Conservation (phyloP, 345 rosid species). For the Carallia brachiata region DNA sequence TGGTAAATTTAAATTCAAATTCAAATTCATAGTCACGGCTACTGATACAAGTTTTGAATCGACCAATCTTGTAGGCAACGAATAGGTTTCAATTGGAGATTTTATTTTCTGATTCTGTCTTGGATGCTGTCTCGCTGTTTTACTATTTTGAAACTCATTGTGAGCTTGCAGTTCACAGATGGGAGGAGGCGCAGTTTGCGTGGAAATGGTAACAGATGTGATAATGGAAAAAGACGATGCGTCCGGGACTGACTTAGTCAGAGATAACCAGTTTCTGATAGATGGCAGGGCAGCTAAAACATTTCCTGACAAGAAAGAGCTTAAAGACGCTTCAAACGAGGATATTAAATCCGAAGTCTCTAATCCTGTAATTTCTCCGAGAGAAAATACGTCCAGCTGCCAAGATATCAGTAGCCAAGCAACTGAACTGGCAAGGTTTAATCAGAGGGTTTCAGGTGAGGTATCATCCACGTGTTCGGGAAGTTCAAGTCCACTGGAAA, state of each 20-base stretch:
- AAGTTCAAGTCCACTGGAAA: conserved; percentile 47
- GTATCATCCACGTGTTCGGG: conserved; percentile 43
- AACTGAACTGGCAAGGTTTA: conserved; percentile 21
- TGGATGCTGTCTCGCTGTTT: conserved; percentile 28
- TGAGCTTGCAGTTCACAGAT: conserved; percentile 23
- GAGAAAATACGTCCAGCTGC: conserved; percentile 42
- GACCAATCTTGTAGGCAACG: not conserved
- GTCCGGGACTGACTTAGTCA: conserved; percentile 41
- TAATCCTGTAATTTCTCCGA: conserved; percentile 62
- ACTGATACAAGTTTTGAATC: not conserved
- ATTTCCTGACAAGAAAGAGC: conserved; percentile 52
- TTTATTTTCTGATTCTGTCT: not conserved
- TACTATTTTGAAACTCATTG: not conserved
- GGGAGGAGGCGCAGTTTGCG: conserved; percentile 56
- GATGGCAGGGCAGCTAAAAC: conserved; percentile 30
- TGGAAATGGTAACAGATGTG: conserved; percentile 34
- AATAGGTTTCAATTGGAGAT: not conserved
- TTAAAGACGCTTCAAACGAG: conserved; percentile 64
- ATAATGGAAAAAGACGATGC: conserved; percentile 21
- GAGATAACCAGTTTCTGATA: conserved; percentile 34
- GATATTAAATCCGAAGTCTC: conserved; percentile 79
- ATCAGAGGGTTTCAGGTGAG: conserved; percentile 37
- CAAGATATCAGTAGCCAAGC: conserved; percentile 56
- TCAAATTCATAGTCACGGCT: not conserved
- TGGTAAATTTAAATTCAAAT: conserved; percentile 8